A percentile compares a stretch with the other conserved stretches of the same genome.
phyloP scores from a whole-genome alignment of 2,329 filamentous ascomycete genomes.

The Fusarium anthophilum region DNA sequence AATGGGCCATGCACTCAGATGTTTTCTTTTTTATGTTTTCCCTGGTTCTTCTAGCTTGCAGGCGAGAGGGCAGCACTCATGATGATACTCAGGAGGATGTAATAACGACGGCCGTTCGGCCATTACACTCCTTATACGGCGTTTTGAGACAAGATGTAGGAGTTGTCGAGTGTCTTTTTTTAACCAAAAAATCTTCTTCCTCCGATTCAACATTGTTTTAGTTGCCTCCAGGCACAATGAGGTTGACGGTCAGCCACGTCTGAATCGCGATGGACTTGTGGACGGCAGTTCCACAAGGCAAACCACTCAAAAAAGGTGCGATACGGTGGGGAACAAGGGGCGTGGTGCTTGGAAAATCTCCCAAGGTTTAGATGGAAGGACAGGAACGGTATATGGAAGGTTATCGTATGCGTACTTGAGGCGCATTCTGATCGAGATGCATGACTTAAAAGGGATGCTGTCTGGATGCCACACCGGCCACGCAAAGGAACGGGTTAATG shows the following conservation, averaged over 20 bases:
- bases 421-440: conserved; percentile 8
- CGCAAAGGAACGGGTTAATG: conserved; percentile 21
- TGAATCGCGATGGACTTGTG: neutral
- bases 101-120: conserved; percentile 51
- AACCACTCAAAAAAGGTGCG: conserved; percentile 9
- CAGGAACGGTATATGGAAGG: conserved; percentile 29
- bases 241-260: neutral
- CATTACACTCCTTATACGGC: conserved; percentile 52
- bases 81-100: conserved; percentile 48
- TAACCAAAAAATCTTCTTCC: neutral
- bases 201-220: conserved; percentile 21
- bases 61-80: conserved; percentile 39
- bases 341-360: conserved; percentile 43
- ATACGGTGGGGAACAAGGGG: conserved; percentile 13
- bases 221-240: neutral
- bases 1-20: conserved; percentile 12
- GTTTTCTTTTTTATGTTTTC: conserved; percentile 14
- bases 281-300: neutral
- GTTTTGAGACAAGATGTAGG: conserved; percentile 46
- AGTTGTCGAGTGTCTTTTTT: conserved; percentile 40
- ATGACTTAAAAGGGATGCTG: conserved; percentile 14
- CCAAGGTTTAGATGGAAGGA: conserved; percentile 39
- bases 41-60: conserved; percentile 33
- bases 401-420: conserved; percentile 21
- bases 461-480: conserved; percentile 36